Percentiles rank a stretch among this genome's conserved stretches.
These are phyloP conservation scores for Cordia subcordata DNA, from an alignment of 257 asterid species.

Conservation along the genomic window DNA sequence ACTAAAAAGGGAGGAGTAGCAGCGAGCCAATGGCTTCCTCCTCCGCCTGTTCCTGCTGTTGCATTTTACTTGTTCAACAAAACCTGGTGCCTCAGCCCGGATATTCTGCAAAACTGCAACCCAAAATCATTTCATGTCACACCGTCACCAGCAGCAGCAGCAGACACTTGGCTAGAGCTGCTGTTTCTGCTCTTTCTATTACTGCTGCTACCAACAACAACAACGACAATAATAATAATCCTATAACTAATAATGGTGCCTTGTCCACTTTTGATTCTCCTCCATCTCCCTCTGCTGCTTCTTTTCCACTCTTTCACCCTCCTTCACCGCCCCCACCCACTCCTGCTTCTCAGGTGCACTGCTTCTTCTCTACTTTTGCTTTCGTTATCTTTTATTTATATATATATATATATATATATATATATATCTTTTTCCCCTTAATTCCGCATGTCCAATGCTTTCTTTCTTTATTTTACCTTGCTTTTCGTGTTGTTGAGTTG, in stretches of 20 bases:
- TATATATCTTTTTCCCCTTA: background rate
- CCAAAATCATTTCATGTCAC: background rate
- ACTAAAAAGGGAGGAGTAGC: too few relatives aligned
- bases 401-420: background rate
- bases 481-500: background rate
- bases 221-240: background rate
- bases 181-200: conserved; percentile 16
- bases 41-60: too few relatives aligned
- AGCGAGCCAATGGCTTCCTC: too few relatives aligned
- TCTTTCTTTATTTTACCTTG: background rate
- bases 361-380: background rate
- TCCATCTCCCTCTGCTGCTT: conserved; percentile 35
- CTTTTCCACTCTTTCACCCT: conserved; percentile 54
- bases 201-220: too few relatives aligned
- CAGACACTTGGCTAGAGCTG: conserved; percentile 27
- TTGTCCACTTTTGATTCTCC: conserved; percentile 23
- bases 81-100: too few relatives aligned
- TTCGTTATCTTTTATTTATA: background rate
- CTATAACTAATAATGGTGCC: conserved; percentile 27
- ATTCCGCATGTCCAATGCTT: background rate
- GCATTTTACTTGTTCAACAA: too few relatives aligned
- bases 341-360: conserved; percentile 65
- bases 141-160: conserved; percentile 16
- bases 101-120: too few relatives aligned
- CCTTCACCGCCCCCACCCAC: conserved; percentile 38